Percentiles rank a stretch among this genome's conserved stretches.
Conservation (phyloP, 2,329 filamentous ascomycete genomes). For the Fonsecaea monophora region DNA sequence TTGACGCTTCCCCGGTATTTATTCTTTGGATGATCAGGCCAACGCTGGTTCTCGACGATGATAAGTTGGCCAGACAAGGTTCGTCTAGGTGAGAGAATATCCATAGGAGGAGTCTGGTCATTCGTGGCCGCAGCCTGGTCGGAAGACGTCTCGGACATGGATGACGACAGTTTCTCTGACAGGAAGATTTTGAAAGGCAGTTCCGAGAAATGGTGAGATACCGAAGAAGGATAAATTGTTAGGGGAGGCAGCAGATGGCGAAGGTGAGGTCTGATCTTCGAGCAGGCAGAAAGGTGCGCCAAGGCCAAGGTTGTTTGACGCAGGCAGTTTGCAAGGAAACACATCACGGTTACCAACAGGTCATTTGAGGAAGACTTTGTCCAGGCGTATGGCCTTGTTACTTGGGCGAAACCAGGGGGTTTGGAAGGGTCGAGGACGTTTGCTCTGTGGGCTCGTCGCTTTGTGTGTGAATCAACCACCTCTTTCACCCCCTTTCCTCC, state of each 20-base stretch:
- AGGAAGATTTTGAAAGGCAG: not conserved
- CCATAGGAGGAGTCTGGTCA: not conserved
- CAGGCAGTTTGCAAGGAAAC: not conserved
- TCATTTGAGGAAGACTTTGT: not conserved
- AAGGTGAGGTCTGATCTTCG: conserved; percentile 10
- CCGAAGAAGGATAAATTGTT: not conserved
- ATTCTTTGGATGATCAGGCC: conserved; percentile 26
- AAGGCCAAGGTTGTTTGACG: conserved; percentile 4
- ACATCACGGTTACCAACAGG: conserved; percentile 10
- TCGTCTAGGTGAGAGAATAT: conserved; percentile 9
- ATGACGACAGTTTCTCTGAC: conserved; percentile 11
- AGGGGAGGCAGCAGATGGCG: conserved; percentile 3
- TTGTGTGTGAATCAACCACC: not conserved
- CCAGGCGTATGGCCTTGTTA: not conserved
- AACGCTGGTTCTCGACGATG: conserved; percentile 10
- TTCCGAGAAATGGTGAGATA: not conserved
- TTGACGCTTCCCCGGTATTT: conserved; percentile 16
- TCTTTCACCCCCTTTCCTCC: not conserved
- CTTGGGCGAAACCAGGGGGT: not conserved
- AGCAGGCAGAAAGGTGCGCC: not conserved
- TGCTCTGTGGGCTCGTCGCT: conserved; percentile 4
- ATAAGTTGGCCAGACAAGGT: not conserved
- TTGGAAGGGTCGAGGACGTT: not conserved
- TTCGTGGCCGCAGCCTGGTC: not conserved
- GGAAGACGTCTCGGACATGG: conserved; percentile 16